A percentile compares a stretch with the other conserved stretches of the same genome.
These are phyloP conservation scores for Mycena polygramma DNA, from an alignment of 768 basidiomycete species.

Conservation along the genomic window DNA sequence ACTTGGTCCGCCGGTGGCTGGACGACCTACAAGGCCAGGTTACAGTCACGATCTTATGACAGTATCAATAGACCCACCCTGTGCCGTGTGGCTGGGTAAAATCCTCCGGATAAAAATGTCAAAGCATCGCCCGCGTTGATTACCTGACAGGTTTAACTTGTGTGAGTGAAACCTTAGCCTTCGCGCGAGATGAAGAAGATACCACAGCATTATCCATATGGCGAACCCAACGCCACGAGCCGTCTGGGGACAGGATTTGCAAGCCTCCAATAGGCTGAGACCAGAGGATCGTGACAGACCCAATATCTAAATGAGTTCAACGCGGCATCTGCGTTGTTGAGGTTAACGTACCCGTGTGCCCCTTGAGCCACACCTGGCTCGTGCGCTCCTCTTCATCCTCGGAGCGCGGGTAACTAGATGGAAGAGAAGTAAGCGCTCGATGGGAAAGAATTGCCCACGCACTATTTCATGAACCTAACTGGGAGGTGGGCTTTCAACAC, in stretches of 20 bases:
- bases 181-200: constrained; percentile 29
- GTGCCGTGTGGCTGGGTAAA: constrained; percentile 63
- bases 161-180: too few relatives aligned
- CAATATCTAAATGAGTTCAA: constrained; percentile 53
- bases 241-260: constrained; percentile 57
- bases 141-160: constrained; percentile 43
- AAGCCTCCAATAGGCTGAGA: constrained; percentile 63
- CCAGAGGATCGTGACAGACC: constrained; percentile 60
- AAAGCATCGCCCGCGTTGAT: constrained; percentile 63
- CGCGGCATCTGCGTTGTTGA: too few relatives aligned
- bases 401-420: constrained; percentile 54
- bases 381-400: constrained; percentile 57
- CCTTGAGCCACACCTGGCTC: constrained; percentile 64
- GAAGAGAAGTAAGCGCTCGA: neutral
- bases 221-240: constrained; percentile 60
- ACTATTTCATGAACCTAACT: constrained; percentile 67
- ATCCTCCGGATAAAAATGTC: constrained; percentile 63
- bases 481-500: too few relatives aligned
- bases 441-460: constrained; percentile 30
- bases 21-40: constrained; percentile 50
- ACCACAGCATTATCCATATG: constrained; percentile 62
- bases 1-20: constrained; percentile 64
- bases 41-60: neutral
- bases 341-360: constrained; percentile 55
- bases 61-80: constrained; percentile 23